Base-by-base conservation (phyloP, 768 basidiomycete genomes). In the Pholiota conissans region DNA sequence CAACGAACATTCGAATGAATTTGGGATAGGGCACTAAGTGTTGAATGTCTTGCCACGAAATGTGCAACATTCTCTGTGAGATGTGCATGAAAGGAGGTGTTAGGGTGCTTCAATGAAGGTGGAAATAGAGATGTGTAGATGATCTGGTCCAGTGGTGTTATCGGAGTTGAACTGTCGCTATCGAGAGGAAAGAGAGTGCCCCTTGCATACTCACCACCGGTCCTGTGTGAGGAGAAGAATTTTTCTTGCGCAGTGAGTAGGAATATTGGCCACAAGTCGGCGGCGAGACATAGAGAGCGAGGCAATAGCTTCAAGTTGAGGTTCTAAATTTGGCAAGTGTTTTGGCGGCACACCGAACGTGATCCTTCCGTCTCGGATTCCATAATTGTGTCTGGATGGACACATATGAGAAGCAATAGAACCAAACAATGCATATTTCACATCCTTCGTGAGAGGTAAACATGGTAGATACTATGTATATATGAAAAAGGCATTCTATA, bases 61-160 rank as follows among this genome's bases (percentile, higher is more conserved):
- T n/a, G n/a, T n/a, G n/a, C n/a, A n/a, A n/a, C n/a, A n/a, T n/a
- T n/a, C n/a, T n/a, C n/a, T n/a, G n/a, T n/a, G n/a, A n/a, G n/a
- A n/a, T n/a, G n/a, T n/a, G n/a, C n/a, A n/a, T n/a, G n/a, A n/a
- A n/a, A n/a, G 32, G 16, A 49, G 13, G 5, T 18, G 28, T 18
- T 18, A 42, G 57, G 49, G 28, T 26, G 53, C 45, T 13, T 26
- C 26, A 49, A 18, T 16, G 57, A 42, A 46, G 61, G 61, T 22
- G 61, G 61, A 39, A 34, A 34, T 10, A 40, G 45, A 26, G 61
- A 57, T 2, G 61, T 61, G 32, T 51, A 57, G 9, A 61, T 11
- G 39, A 61, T 61, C 48, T 61, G 52, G 29, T 56, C 52, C 5
- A 48, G 29, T 10, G 61, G 61, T n/a, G 57, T 61, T 14, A 55